Evolutionary conservation across 176 grass and related monocot species (phyloP), one percentile per base, ranked within the genome.

Genomic region (Leersia perrieri): DNA sequence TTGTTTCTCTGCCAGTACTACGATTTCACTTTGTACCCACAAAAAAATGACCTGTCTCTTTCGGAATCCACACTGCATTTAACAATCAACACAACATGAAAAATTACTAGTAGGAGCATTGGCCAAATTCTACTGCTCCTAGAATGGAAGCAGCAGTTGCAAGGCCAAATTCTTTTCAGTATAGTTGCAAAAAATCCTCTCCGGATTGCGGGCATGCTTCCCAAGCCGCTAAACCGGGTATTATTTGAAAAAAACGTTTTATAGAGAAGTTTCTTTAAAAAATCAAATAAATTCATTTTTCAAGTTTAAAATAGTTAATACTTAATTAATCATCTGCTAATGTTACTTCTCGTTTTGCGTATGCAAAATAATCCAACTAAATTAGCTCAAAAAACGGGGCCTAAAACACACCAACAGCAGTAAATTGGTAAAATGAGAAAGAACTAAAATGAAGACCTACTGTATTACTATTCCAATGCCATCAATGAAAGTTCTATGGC

Each of bases 401-500:
- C n/a, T n/a, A n/a, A n/a, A n/a, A 51, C 5, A 53, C 49, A 53
- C 18, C 49, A 22, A 9, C 6, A 58, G 53, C 53, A 25, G 22
- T 58, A 10, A 58, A 7, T 7, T 58, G 53, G n/a, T 10, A 58
- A 58, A 51, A 25, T 1, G 53, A 25, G 53, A 23, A 57, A 57
- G 8, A 53, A 53, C 49, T 53, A 53, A 53, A 53, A 53, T 5
- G 53, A 58, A 3, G 53, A 10, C 25, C 53, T n/a, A 58, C n/a
- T n/a, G 18, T 40, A 0, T 22, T 63, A 31, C 26, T 61, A 15
- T 62, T 44, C 9, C 51, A 58, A 77, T 33, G 85, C 30, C 58
- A 70, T 63, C 49, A 75, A 75, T 75, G 63, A 16, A 16, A 23
- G n/a, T 67, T 68, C 62, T 34, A 57, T 66, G 26, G 42, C 38